Evolutionary conservation across 2,329 filamentous ascomycete species (phyloP).

Genomic region (Corynespora cassiicola): DNA sequence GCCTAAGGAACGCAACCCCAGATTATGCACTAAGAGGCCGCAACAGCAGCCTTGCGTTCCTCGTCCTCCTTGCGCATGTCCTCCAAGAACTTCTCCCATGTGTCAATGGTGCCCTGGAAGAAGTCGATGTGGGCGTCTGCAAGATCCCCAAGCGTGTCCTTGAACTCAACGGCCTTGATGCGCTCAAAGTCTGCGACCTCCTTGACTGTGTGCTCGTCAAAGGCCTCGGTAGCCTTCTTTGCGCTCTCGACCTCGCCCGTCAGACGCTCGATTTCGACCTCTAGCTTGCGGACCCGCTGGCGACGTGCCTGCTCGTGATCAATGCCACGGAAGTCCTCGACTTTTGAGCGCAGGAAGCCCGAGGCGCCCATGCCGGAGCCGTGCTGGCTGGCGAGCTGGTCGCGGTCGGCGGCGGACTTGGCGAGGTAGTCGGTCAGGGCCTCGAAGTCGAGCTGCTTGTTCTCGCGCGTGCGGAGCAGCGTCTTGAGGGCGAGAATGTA

Average conservation of each 20-base stretch:
- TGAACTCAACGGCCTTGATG: constrained; percentile 94
- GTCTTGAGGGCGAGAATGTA: constrained; percentile 88
- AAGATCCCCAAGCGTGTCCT: constrained; percentile 80
- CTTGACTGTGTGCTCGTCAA: constrained; percentile 93
- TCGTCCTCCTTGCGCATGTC: constrained; percentile 78
- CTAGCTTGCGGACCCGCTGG: constrained; percentile 86
- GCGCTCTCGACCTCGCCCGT: constrained; percentile 85
- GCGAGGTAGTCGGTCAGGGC: constrained; percentile 94
- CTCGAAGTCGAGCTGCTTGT: constrained; percentile 98
- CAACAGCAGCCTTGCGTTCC: constrained; percentile 31
- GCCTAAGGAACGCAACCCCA: too few species aligned
- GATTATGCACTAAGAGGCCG: constrained; percentile 9
- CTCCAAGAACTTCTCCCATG: constrained; percentile 88
- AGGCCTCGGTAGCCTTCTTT: constrained; percentile 85
- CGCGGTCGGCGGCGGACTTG: constrained; percentile 86
- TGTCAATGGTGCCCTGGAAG: constrained; percentile 78
- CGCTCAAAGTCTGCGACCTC: constrained; percentile 94
- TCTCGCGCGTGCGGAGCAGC: constrained; percentile 90
- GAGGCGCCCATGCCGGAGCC: constrained; percentile 73
- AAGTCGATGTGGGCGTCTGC: constrained; percentile 88
- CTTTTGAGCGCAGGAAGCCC: constrained; percentile 88
- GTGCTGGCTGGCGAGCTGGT: constrained; percentile 74
- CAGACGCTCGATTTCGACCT: constrained; percentile 90
- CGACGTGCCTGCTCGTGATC: constrained; percentile 92
- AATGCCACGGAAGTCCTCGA: constrained; percentile 95